Percentiles rank a stretch among this genome's conserved stretches.
Conservation (phyloP, 2,329 filamentous ascomycete species). For the Cercospora sp. region DNA sequence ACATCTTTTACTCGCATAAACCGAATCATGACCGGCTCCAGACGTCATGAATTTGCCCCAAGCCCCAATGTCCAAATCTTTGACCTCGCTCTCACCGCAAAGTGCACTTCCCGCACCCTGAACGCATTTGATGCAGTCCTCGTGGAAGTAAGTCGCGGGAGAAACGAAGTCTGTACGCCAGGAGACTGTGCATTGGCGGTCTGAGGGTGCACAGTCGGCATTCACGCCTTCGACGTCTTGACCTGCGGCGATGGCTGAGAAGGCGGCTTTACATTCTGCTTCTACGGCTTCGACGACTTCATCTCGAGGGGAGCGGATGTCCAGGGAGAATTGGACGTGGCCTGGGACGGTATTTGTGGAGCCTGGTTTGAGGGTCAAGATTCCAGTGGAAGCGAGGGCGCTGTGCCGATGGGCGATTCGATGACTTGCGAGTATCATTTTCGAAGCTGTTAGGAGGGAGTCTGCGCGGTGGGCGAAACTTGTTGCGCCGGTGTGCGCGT, state of each 20-base stretch:
- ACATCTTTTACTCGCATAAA: constrained; percentile 47
- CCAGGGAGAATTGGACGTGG: constrained; percentile 65
- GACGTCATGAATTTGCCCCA: constrained; percentile 56
- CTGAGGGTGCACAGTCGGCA: constrained; percentile 43
- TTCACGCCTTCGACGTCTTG: constrained; percentile 54
- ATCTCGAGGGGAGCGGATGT: constrained; percentile 63
- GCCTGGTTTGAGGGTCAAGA: constrained; percentile 65
- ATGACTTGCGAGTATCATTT: constrained; percentile 67
- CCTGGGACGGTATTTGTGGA: constrained; percentile 74
- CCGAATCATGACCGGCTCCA: constrained; percentile 64
- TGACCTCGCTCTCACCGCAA: constrained; percentile 52
- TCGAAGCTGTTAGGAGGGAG: constrained; percentile 65
- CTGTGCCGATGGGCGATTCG: constrained; percentile 60
- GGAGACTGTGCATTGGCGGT: constrained; percentile 50
- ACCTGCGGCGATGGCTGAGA: constrained; percentile 59
- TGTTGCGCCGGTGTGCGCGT: constrained; percentile 75
- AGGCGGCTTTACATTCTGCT: constrained; percentile 57
- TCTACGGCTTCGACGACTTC: constrained; percentile 60
- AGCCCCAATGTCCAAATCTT: constrained; percentile 34
- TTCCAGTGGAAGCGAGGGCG: constrained; percentile 69
- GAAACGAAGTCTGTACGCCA: constrained; percentile 64
- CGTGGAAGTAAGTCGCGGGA: constrained; percentile 64
- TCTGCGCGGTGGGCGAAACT: constrained; percentile 66
- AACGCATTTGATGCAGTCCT: constrained; percentile 66
- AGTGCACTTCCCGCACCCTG: constrained; percentile 59